Base-by-base conservation (phyloP, 306 rosid species). In the Fragaria ananassa region DNA sequence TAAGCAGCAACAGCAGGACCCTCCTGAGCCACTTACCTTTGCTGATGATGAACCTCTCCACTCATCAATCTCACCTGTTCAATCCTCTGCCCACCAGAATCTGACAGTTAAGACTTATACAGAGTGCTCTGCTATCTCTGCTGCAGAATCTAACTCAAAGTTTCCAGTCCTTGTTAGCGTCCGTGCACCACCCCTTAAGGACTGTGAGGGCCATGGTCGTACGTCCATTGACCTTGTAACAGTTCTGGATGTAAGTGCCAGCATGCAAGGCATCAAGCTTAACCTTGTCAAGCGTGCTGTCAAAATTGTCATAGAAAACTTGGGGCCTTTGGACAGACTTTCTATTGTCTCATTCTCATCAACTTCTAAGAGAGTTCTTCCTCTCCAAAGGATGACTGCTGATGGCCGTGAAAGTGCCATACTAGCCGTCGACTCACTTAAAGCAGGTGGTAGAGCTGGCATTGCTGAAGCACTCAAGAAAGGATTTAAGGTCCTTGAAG, bases 171-270 rank as follows among this genome's bases (percentile, higher is more conserved):
- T 70, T 7, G 61, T 70, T 41, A 49, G 58, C 25, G 4, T 49
- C 31, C 27, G 45, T 5, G 74, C 74, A 47, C 73, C 73, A 3
- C 9, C 60, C 27, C 74, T 70, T 70, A 60, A 49, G 29, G 60
- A 50, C 49, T 14, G 4, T 9, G n/a, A 70, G 9, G 31, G 18
- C 19, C 19, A 31, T 0, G 71, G 54, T 10, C 74, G 82, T 10
- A 65, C 82, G 5, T 79, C 84, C 19, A 41, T 83, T 14, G 84
- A 83, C 60, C 77, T 83, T 21, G 84, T 83, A 1, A 63, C 71
- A 13, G 82, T 83, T 41, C 72, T 83, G 7, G 87, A 83, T 9
- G 45, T 80, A 2, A 83, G 82, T 7, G 71, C 71, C 34, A 80
- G 79, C 53, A 83, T 83, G 87, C 17, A 17, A 4, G 84, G 81